Conservation (phyloP, 805 yeast genomes). For the Hanseniaspora occidentalis region DNA sequence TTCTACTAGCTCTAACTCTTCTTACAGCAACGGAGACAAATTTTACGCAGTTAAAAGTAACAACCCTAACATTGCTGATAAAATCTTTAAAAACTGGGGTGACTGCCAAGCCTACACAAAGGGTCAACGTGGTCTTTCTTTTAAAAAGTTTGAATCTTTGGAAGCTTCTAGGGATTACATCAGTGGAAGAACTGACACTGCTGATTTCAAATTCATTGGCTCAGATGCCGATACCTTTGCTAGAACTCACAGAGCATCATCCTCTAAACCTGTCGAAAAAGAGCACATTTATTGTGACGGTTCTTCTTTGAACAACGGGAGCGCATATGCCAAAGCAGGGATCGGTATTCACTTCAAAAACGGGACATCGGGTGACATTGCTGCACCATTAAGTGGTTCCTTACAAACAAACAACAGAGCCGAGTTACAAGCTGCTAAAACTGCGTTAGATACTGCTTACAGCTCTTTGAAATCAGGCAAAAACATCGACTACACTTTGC, state of each 20-base stretch:
- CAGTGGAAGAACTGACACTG: conserved; percentile 9
- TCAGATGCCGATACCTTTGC: conserved; percentile 9
- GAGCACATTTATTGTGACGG: conserved; percentile 62
- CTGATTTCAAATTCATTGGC: conserved; percentile 16
- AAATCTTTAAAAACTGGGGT: conserved; percentile 22
- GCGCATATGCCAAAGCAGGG: conserved; percentile 37
- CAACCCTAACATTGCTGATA: conserved; percentile 15
- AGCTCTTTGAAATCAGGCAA: conserved; percentile 11
- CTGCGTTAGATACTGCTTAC: conserved; percentile 38
- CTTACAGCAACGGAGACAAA: conserved; percentile 1
- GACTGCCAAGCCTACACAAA: conserved; percentile 22
- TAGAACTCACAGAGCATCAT: conserved; percentile 6
- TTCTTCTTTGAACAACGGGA: conserved; percentile 54
- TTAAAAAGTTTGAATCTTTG: conserved; percentile 29
- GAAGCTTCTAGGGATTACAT: conserved; percentile 25
- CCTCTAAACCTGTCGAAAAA: background rate
- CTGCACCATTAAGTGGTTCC: conserved; percentile 36
- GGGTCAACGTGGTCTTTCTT: conserved; percentile 29
- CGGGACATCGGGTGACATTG: conserved; percentile 35
- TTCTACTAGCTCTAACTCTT: background rate
- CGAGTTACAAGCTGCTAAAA: conserved; percentile 55
- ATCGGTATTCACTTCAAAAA: conserved; percentile 65
- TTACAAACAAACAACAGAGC: conserved; percentile 71
- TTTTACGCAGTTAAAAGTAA: conserved; percentile 26
- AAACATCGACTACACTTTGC: conserved; percentile 29